phyloP scores from a whole-genome alignment of 495 filamentous ascomycete species.

The Clavariopsis aquatica region DNA sequence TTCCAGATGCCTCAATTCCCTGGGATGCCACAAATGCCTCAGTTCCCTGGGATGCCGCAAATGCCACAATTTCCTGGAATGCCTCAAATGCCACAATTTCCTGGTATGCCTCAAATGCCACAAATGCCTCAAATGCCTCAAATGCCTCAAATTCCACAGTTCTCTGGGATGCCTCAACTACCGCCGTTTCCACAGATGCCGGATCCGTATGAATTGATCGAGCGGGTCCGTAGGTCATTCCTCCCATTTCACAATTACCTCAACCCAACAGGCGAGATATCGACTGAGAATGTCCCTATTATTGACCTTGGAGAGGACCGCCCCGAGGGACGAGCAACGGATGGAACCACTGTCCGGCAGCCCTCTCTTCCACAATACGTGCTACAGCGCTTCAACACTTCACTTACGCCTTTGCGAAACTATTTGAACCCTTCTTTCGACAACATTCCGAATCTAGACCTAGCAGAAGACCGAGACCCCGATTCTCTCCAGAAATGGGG shows the following conservation, averaged over 20 bases:
- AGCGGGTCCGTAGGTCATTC: conserved; percentile 38
- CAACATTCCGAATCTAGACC: conserved; percentile 23
- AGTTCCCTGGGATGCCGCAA: conserved; percentile 30
- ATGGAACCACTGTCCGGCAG: conserved; percentile 18
- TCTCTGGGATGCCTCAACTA: conserved; percentile 35
- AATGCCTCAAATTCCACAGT: conserved; percentile 29
- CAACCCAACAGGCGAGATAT: conserved; percentile 28
- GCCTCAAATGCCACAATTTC: conserved; percentile 28
- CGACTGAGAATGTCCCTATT: conserved; percentile 18
- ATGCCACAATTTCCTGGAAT: conserved; percentile 33
- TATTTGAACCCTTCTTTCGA: conserved; percentile 26
- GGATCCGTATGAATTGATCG: conserved; percentile 42
- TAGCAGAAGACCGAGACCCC: conserved; percentile 25
- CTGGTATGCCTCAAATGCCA: conserved; percentile 37
- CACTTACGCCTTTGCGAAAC: conserved; percentile 19
- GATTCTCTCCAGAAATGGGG: conserved; percentile 38
- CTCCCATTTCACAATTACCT: conserved; percentile 29
- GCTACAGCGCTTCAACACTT: conserved; percentile 25
- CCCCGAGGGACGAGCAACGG: conserved; percentile 20
- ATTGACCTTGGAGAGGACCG: conserved; percentile 28
- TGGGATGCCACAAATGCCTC: conserved; percentile 31
- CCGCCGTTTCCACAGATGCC: conserved; percentile 35
- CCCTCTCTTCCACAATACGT: conserved; percentile 35
- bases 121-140: conserved; percentile 32
- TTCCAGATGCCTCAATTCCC: conserved; percentile 32